A percentile compares a stretch with the other conserved stretches of the same genome.
Evolutionary conservation across 2,329 filamentous ascomycete genomes (phyloP).

Genomic region (Fonsecaea pugnacius): DNA sequence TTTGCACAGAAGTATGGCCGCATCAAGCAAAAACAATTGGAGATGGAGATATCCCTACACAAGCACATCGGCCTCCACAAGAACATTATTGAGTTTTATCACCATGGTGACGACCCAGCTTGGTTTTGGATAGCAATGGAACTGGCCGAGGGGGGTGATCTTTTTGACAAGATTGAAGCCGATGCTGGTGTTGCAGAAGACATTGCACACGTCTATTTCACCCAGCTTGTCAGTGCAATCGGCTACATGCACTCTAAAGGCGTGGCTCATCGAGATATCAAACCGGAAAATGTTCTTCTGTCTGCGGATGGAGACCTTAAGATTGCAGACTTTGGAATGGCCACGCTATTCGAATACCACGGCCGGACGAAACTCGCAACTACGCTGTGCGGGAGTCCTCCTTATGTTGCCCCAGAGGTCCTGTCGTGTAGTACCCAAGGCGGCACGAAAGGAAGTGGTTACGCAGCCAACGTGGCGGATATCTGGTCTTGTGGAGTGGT

Average conservation of each 20-base stretch:
- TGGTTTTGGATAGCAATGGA: conserved; percentile 99
- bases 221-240: conserved; percentile 85
- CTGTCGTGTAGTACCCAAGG: conserved; percentile 59
- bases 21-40: conserved; percentile 84
- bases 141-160: conserved; percentile 87
- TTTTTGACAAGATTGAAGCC: conserved; percentile 99
- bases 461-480: conserved; percentile 76
- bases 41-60: conserved; percentile 90
- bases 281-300: conserved; percentile 93
- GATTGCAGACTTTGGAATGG: conserved; percentile 94
- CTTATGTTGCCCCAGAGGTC: conserved; percentile 97
- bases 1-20: conserved; percentile 89
- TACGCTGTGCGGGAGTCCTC: conserved; percentile 92
- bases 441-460: conserved; percentile 51
- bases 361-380: conserved; percentile 79
- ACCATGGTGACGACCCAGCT: conserved; percentile 77
- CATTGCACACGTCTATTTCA: conserved; percentile 95
- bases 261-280: conserved; percentile 87
- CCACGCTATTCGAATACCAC: conserved; percentile 89
- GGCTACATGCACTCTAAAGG: conserved; percentile 96
- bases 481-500: conserved; percentile 98
- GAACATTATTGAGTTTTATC: conserved; percentile 93
- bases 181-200: conserved; percentile 93
- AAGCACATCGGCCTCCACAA: conserved; percentile 84
- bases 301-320: conserved; percentile 85